A percentile compares a stretch with the other conserved stretches of the same genome.
phyloP scores from a whole-genome alignment of 768 basidiomycete genomes.

The Piloderma croceum region DNA sequence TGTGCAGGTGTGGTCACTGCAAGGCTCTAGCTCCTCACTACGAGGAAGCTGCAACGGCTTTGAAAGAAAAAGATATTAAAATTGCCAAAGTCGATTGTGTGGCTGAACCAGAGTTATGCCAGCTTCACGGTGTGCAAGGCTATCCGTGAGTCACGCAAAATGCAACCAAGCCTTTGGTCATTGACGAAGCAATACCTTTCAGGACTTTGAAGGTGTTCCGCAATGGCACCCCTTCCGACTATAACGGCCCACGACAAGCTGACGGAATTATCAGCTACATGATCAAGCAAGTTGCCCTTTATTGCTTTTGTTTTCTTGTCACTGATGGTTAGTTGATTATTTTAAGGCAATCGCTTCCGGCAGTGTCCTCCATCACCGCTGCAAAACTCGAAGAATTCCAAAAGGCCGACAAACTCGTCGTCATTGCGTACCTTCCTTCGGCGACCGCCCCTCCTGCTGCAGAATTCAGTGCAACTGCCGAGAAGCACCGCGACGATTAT shows the following conservation, averaged over 20 bases:
- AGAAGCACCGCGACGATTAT: slow-evolving; percentile 86
- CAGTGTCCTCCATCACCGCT: slow-evolving; percentile 76
- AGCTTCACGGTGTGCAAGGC: slow-evolving; percentile 80
- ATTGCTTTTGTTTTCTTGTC: neutral
- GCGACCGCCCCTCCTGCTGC: slow-evolving; percentile 61
- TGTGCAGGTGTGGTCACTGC: slow-evolving; percentile 88
- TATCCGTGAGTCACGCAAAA: slow-evolving; percentile 68
- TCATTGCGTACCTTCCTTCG: slow-evolving; percentile 77
- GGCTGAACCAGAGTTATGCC: slow-evolving; percentile 87
- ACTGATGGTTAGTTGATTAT: slow-evolving; percentile 15
- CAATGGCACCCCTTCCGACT: slow-evolving; percentile 74
- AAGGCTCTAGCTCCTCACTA: slow-evolving; percentile 93
- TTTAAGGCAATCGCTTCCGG: slow-evolving; percentile 83
- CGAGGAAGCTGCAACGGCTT: slow-evolving; percentile 86
- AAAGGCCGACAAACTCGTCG: slow-evolving; percentile 84
- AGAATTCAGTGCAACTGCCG: slow-evolving; percentile 76
- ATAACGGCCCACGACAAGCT: slow-evolving; percentile 84
- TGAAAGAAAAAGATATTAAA: slow-evolving; percentile 87
- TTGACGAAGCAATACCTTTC: neutral
- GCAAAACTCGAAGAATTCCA: slow-evolving; percentile 81
- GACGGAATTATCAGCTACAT: slow-evolving; percentile 97
- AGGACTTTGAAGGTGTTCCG: slow-evolving; percentile 92
- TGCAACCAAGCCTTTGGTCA: neutral
- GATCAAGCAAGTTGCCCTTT: slow-evolving; percentile 64
- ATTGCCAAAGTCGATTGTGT: slow-evolving; percentile 98